Base-by-base conservation (phyloP, 495 filamentous ascomycete genomes). In the Penicillium cataractarum region DNA sequence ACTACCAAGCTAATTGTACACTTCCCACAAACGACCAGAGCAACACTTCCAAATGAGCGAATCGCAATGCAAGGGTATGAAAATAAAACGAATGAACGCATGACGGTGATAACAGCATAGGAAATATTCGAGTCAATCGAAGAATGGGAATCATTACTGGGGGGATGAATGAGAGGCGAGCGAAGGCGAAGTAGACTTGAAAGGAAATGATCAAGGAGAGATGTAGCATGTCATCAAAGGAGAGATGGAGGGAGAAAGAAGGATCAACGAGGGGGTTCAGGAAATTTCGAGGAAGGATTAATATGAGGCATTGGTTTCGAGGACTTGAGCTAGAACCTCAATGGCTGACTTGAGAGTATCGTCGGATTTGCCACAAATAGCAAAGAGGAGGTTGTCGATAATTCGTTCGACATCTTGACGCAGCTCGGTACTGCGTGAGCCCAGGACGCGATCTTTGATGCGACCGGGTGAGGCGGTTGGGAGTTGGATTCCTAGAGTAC, bases 361-460 rank as follows among this genome's bases (percentile, higher is more conserved):
- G 29, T 80, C 77, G 0, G 71, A 64, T 49, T 73, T 70, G 4
- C 78, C 76, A 19, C 71, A 74, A 8, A 80, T 75, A 2, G 76
- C 74, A 53, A 78, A 76, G 3, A 81, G 63, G 1, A 81, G 50
- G 26, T 77, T 77, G 29, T 81, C 77, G 39, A 81, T 62, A n/a
- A 78, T 79, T 22, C 64, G 49, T 31, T 81, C 77, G 7, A 81
- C 66, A n/a, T 75, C 64, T 42, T 68, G 67, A 15, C 65, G 71
- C 8, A 81, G 75, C 12, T 77, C 72, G 4, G 49, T 22, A 44
- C 67, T 76, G 31, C 76, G 72, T 21, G 74, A 61, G 9, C 70
- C 68, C 12, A 80, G 65, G 6, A 74, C 56, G 2, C 68, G 74
- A 53, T 77, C 71, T 57, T 72, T 75, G 27, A 72, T 65, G 3